A percentile compares a stretch with the other conserved stretches of the same genome.
phyloP scores from a whole-genome alignment of 495 filamentous ascomycete genomes.

The Penicillium canescens region DNA sequence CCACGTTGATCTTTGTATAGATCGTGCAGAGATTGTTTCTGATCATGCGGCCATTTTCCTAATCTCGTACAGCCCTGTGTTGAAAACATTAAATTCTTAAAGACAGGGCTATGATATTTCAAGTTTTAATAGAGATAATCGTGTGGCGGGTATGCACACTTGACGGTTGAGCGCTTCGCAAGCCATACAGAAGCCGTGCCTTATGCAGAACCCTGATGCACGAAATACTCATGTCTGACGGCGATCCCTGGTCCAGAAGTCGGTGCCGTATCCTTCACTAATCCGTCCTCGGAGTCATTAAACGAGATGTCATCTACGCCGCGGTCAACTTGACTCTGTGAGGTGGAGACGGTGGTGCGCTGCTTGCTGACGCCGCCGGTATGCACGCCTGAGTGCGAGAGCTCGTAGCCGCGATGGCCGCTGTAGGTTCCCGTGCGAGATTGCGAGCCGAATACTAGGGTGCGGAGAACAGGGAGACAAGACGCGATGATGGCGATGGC shows the following conservation, averaged over 20 bases:
- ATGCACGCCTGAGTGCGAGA: neutral
- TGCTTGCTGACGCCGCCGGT: neutral
- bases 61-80: too few relatives aligned
- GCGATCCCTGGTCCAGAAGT: neutral
- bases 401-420: slow-evolving; percentile 13
- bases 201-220: neutral
- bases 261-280: neutral
- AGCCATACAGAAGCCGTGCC: neutral
- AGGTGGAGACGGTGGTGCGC: neutral
- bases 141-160: too few relatives aligned
- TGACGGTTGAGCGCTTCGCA: neutral
- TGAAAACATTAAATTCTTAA: too few relatives aligned
- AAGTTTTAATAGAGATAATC: too few relatives aligned
- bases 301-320: neutral
- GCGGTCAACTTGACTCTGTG: neutral
- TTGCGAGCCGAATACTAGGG: slow-evolving; percentile 22
- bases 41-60: too few relatives aligned
- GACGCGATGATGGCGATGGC: slow-evolving; percentile 28
- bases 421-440: slow-evolving; percentile 25
- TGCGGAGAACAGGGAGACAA: slow-evolving; percentile 29
- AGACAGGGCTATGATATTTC: too few relatives aligned
- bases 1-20: too few relatives aligned
- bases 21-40: too few relatives aligned
- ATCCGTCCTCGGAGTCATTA: slow-evolving; percentile 2
- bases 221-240: slow-evolving; percentile 3